Conservation (phyloP, 495 filamentous ascomycete genomes). For the Penicillium argentinense region DNA sequence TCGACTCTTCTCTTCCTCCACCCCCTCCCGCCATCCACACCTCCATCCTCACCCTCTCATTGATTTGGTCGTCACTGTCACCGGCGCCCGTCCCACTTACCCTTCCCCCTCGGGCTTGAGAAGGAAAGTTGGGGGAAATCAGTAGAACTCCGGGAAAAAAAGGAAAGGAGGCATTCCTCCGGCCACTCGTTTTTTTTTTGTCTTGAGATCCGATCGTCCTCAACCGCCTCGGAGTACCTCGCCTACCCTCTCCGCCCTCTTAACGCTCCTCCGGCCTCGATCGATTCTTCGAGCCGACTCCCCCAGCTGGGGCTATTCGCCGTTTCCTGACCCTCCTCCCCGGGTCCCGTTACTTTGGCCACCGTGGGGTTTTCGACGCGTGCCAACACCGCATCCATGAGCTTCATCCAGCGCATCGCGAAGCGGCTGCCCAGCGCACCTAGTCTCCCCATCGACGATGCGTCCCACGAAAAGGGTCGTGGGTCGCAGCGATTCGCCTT, state of each 20-base stretch:
- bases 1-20: conserved; percentile 24
- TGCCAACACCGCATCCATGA: conserved; percentile 48
- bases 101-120: conserved; percentile 28
- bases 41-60: conserved; percentile 26
- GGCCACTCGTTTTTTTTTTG: conserved; percentile 46
- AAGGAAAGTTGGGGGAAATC: conserved; percentile 30
- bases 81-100: conserved; percentile 20
- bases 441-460: conserved; percentile 60
- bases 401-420: conserved; percentile 60
- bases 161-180: conserved; percentile 52
- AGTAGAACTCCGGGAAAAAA: background rate
- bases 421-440: conserved; percentile 64
- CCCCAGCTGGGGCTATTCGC: conserved; percentile 9
- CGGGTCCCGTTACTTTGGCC: conserved; percentile 22
- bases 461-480: conserved; percentile 53
- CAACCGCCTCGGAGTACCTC: too few relatives aligned
- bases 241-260: background rate
- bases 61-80: conserved; percentile 35
- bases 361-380: conserved; percentile 27
- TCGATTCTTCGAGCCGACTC: conserved; percentile 10
- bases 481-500: conserved; percentile 69
- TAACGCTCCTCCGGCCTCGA: conserved; percentile 5
- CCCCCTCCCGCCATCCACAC: conserved; percentile 14
- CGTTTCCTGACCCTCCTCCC: conserved; percentile 21
- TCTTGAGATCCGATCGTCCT: conserved; percentile 11